Conservation (phyloP, 352 stramenopile genomes). For the Phytophthora melonis region DNA sequence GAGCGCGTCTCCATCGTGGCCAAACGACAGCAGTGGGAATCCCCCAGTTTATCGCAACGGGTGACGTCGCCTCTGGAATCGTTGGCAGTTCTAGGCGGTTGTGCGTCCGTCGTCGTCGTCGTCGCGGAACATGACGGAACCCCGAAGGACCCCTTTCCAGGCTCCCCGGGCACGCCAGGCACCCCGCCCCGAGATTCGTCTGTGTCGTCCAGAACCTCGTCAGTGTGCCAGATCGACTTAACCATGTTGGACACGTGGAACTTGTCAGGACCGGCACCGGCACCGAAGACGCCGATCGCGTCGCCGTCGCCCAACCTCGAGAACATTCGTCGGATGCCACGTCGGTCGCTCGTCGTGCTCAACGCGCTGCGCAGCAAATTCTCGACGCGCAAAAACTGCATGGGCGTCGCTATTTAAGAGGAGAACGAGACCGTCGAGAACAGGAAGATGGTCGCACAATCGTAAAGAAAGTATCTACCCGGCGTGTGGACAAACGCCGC, state of each 20-base stretch:
- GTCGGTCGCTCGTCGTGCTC: conserved; percentile 28
- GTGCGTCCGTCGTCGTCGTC: conserved; percentile 12
- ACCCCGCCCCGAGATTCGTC: conserved; percentile 22
- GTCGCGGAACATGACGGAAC: conserved; percentile 40
- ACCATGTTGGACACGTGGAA: conserved; percentile 33
- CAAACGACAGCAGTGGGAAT: conserved; percentile 25
- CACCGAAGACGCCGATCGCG: background rate
- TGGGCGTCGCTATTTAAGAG: conserved; percentile 38
- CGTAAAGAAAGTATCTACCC: conserved; percentile 14
- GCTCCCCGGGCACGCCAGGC: conserved; percentile 34
- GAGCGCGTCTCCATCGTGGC: conserved; percentile 26
- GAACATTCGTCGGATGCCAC: conserved; percentile 34
- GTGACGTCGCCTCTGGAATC: conserved; percentile 34
- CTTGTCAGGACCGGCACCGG: conserved; percentile 11
- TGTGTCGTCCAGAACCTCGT: conserved; percentile 20
- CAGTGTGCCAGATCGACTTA: conserved; percentile 34
- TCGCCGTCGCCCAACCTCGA: background rate
- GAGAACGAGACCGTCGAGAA: background rate
- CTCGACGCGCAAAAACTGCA: conserved; percentile 14
- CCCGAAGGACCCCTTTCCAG: conserved; percentile 38
- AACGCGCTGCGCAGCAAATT: conserved; percentile 36
- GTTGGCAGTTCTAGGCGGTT: conserved; percentile 25
- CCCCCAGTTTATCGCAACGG: conserved; percentile 27
- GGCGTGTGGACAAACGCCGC: background rate
- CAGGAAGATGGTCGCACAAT: conserved; percentile 7